Evolutionary conservation across 305 asterid genomes (phyloP).

Genomic region (Fraxinus nigra): DNA sequence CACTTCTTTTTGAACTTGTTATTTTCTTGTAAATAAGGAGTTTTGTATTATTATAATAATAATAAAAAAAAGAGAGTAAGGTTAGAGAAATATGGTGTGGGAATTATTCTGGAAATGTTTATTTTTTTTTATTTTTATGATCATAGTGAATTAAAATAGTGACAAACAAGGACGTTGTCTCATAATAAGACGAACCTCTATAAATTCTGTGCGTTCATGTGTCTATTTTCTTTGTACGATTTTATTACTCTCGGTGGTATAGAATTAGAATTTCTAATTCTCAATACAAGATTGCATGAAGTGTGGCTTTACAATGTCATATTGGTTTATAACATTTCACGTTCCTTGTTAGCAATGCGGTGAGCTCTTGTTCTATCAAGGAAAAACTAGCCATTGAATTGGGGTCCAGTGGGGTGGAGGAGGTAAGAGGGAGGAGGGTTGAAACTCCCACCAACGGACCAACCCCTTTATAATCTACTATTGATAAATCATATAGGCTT

Average conservation of each 20-base stretch:
- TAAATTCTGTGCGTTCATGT: neutral
- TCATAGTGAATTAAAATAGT: neutral
- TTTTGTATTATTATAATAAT: no score
- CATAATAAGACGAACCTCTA: neutral
- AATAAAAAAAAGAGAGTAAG: no score
- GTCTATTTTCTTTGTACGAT: neutral
- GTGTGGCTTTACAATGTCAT: neutral
- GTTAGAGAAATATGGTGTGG: neutral
- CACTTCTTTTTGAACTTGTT: neutral
- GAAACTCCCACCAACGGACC: neutral
- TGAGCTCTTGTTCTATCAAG: neutral
- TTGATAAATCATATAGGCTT: neutral
- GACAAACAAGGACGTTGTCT: no score
- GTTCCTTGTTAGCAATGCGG: neutral
- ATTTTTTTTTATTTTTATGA: no score
- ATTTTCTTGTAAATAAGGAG: neutral
- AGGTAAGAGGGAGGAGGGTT: neutral
- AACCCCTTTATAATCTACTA: neutral
- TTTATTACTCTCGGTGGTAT: neutral
- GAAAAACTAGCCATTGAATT: neutral
- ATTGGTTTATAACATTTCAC: neutral
- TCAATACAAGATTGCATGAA: neutral
- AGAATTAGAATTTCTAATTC: neutral
- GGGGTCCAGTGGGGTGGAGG: neutral
- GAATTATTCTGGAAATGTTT: no score